Percentiles rank a stretch among this genome's conserved stretches.
Conservation (phyloP, 2,329 filamentous ascomycete species). For the Amauroascus niger region DNA sequence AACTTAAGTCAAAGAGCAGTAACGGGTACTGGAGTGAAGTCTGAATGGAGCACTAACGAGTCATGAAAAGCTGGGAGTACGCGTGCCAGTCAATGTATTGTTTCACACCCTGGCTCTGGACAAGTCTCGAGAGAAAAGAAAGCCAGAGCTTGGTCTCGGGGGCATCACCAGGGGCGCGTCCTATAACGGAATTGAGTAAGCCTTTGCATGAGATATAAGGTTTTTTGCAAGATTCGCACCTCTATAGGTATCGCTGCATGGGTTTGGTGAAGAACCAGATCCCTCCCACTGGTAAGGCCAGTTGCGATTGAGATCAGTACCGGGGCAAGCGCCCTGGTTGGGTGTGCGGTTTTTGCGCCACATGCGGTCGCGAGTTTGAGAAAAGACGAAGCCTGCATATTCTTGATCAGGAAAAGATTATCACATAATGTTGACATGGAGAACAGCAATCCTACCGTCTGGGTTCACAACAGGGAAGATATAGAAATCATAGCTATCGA, state of each 20-base stretch:
- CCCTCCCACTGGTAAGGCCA: conserved; percentile 45
- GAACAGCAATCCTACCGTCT: conserved; percentile 47
- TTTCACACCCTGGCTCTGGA: conserved; percentile 43
- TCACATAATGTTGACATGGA: no score
- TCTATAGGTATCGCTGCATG: conserved; percentile 44
- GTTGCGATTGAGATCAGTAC: conserved; percentile 52
- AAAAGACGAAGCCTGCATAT: conserved; percentile 47
- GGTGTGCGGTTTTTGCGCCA: conserved; percentile 54
- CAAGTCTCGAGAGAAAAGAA: conserved; percentile 39
- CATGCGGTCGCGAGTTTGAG: conserved; percentile 47
- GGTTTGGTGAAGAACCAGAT: conserved; percentile 43
- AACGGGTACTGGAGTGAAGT: background rate
- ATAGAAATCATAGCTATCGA: conserved; percentile 58
- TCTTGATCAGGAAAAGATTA: background rate
- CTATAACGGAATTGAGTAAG: conserved; percentile 18
- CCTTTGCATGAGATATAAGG: background rate
- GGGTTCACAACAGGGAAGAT: conserved; percentile 55
- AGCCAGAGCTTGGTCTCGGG: conserved; percentile 46
- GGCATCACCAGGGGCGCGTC: conserved; percentile 37
- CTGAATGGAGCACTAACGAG: conserved; percentile 19
- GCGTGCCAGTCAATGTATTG: conserved; percentile 58
- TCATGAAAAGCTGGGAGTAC: conserved; percentile 51
- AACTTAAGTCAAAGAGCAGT: background rate
- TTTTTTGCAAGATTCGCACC: conserved; percentile 16
- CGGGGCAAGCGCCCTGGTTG: conserved; percentile 36